These are phyloP conservation scores for Massospora cicadina DNA, from an alignment of 371 early-diverging fungal species.

Conservation along the genomic window DNA sequence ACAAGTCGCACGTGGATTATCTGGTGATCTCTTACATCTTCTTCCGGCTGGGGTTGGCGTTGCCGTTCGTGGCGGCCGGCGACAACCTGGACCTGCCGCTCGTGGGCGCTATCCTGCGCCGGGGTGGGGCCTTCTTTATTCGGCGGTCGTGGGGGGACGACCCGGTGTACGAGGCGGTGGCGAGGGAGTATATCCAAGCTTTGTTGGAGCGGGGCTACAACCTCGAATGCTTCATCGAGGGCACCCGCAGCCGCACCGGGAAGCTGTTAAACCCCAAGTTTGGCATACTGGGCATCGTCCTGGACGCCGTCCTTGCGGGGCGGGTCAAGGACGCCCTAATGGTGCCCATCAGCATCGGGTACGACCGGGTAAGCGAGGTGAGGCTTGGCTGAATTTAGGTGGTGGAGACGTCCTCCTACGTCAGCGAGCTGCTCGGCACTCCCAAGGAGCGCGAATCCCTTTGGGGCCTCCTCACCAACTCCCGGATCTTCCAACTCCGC, in stretches of 20 bases:
- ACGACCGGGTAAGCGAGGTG: slow-evolving; percentile 37
- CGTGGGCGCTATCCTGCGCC: slow-evolving; percentile 45
- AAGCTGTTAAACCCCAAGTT: slow-evolving; percentile 66
- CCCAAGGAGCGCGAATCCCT: slow-evolving; percentile 72
- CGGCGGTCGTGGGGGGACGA: slow-evolving; percentile 68
- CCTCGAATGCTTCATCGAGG: slow-evolving; percentile 74
- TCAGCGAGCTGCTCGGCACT: slow-evolving; percentile 60
- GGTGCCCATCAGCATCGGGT: slow-evolving; percentile 72
- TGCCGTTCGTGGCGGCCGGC: slow-evolving; percentile 80
- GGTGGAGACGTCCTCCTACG: slow-evolving; percentile 64
- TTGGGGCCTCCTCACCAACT: slow-evolving; percentile 36
- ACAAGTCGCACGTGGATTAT: slow-evolving; percentile 83
- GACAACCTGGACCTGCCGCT: slow-evolving; percentile 71
- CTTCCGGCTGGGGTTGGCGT: slow-evolving; percentile 58
- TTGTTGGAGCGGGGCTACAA: slow-evolving; percentile 46
- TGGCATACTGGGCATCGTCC: slow-evolving; percentile 61
- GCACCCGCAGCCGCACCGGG: slow-evolving; percentile 56
- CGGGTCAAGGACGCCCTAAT: slow-evolving; percentile 47
- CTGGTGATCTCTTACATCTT: slow-evolving; percentile 69
- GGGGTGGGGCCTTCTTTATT: slow-evolving; percentile 68
- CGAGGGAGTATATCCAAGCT: slow-evolving; percentile 51
- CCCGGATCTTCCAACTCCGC: slow-evolving; percentile 26
- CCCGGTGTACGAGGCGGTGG: slow-evolving; percentile 42
- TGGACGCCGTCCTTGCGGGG: slow-evolving; percentile 46
- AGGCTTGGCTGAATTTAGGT: slow-evolving; percentile 17